Evolutionary conservation across 805 yeast genomes (phyloP), one percentile per base, ranked within the genome.

Genomic region (Metschnikowia santaceciliae): DNA sequence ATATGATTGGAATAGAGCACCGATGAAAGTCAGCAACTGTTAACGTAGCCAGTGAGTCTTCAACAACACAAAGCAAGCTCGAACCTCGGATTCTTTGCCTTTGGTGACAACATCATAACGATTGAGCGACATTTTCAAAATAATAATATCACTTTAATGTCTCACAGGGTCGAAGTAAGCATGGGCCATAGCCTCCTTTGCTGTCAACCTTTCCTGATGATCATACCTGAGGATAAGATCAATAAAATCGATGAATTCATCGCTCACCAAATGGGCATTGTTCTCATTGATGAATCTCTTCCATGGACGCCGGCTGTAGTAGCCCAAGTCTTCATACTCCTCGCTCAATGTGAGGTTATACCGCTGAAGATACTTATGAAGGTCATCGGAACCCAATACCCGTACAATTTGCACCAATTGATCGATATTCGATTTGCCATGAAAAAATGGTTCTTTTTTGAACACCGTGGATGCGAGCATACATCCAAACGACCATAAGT

Each of bases 401-500:
- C 88, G 79, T 13, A 90, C 96, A 55, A 90, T 90, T 67, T 89
- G 91, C 22, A 90, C 96, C 61, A 90, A 73, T 71, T 90, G 97
- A 71, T 90, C 96, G 38, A 90, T 88, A 67, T 90, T 90, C 19
- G 95, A 86, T 54, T 88, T 84, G 19, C 96, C 97, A 66, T 88
- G 92, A 79, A 90, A 90, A 57, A 90, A 88, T 11, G 97, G 97
- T 62, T 90, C 97, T 63, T 84, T 87, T 63, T 86, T 87, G 73
- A 90, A 89, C 33, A 89, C 83, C 67, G 90, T 88, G 11, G 94
- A 84, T 8, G 96, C 96, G 46, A 90, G 72, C 89, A 88, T 89
- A 52, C 96, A 91, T 14, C 96, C 97, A 55, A 81, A 84, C 11
- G 95, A 85, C 97, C 97, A 90, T 61, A 90, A 67, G 67, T 90